Conservation (phyloP, 768 basidiomycete species). For the Naganishia friedmannii region DNA sequence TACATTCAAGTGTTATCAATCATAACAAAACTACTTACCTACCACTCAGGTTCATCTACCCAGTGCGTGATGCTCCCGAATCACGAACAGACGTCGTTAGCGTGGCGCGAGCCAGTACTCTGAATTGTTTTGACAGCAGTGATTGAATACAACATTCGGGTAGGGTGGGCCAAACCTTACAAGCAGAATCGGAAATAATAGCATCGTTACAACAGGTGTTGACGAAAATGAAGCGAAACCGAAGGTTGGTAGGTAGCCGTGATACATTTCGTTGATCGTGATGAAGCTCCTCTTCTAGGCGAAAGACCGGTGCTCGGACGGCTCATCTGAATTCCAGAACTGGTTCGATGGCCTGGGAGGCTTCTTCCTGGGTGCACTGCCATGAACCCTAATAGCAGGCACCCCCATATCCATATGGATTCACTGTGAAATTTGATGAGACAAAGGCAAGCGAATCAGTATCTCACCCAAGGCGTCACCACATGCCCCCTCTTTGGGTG, state of each 20-base stretch:
- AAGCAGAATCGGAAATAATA: neutral
- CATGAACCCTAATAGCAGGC: neutral
- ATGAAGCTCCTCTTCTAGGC: too few relatives aligned
- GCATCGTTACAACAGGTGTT: neutral
- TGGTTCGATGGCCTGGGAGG: too few relatives aligned
- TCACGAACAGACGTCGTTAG: neutral
- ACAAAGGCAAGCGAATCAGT: neutral
- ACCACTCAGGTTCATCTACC: neutral
- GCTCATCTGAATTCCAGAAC: too few relatives aligned
- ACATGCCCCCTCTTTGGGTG: too few relatives aligned
- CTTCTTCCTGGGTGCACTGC: neutral
- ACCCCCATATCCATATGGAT: conserved; percentile 20
- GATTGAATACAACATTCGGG: neutral
- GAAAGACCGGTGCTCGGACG: too few relatives aligned
- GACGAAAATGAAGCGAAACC: neutral
- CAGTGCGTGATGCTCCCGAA: neutral
- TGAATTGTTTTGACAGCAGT: neutral
- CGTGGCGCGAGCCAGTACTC: too few relatives aligned
- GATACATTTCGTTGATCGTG: neutral
- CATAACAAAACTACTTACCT: neutral
- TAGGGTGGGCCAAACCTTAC: neutral
- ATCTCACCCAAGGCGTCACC: neutral
- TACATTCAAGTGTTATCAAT: neutral
- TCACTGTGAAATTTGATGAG: neutral
- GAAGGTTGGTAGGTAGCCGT: neutral